Conservation (phyloP, 2,329 filamentous ascomycete genomes). For the Sporothrix pseudoabietina region DNA sequence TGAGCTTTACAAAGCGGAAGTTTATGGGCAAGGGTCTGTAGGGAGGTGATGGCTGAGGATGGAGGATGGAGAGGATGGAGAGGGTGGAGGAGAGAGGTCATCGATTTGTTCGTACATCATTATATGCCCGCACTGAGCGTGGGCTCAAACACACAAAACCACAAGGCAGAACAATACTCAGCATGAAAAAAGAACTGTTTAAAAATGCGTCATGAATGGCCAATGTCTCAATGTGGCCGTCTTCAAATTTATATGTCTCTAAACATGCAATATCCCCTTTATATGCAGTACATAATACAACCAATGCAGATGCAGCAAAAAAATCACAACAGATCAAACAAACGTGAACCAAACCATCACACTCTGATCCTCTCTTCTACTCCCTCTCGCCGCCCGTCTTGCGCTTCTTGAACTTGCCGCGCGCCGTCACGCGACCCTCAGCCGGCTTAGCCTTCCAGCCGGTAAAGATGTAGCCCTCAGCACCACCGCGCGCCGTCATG, state of each 20-base stretch:
- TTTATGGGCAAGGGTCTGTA: conserved; percentile 96
- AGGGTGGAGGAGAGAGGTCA: background rate
- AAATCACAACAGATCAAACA: background rate
- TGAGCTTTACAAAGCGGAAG: conserved; percentile 98
- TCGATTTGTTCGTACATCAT: background rate
- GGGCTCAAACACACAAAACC: background rate
- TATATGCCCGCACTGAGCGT: background rate
- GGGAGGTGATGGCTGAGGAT: background rate
- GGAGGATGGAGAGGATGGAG: background rate
- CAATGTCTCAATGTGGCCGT: background rate
- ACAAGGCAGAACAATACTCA: background rate
- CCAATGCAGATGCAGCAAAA: background rate
- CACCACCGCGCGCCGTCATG: conserved; percentile 86
- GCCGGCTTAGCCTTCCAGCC: conserved; percentile 79
- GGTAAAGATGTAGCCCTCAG: conserved; percentile 89
- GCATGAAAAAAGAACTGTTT: background rate
- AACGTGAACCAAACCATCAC: background rate
- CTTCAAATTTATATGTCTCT: background rate
- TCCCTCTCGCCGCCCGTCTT: conserved; percentile 47
- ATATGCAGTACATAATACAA: background rate
- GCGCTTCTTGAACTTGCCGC: conserved; percentile 71
- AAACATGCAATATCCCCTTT: background rate
- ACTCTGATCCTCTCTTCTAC: background rate
- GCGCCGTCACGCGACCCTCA: conserved; percentile 76
- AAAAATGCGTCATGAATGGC: background rate